These are phyloP conservation scores for Teratosphaeriaceae sp. DNA, from an alignment of 2,329 filamentous ascomycete genomes.

Conservation along the genomic window DNA sequence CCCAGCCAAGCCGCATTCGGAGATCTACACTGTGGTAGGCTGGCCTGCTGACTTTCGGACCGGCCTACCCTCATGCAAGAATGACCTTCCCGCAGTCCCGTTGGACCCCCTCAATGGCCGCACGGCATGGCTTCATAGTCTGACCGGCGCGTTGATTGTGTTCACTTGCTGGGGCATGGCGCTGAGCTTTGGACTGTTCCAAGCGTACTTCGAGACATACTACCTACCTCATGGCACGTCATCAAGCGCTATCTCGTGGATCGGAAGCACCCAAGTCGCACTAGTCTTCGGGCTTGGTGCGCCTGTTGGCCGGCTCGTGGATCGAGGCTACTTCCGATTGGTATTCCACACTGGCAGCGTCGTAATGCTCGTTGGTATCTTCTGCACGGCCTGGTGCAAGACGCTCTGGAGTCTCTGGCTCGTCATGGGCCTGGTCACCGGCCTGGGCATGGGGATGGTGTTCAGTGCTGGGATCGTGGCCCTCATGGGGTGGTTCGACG, in stretches of 20 bases:
- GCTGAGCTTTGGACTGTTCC: slow-evolving; percentile 28
- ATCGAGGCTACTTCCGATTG: slow-evolving; percentile 26
- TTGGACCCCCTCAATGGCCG: slow-evolving; percentile 17
- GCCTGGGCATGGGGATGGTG: slow-evolving; percentile 28
- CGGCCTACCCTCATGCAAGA: neutral
- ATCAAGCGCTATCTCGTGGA: slow-evolving; percentile 28
- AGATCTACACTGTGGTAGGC: neutral
- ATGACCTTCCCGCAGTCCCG: neutral
- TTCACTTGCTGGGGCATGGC: slow-evolving; percentile 28
- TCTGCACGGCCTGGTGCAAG: slow-evolving; percentile 19
- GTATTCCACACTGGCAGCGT: slow-evolving; percentile 27
- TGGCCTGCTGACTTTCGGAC: neutral
- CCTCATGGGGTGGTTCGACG: slow-evolving; percentile 30
- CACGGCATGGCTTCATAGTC: slow-evolving; percentile 20
- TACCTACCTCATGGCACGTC: slow-evolving; percentile 11
- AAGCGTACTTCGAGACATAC: slow-evolving; percentile 26
- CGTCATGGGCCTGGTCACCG: slow-evolving; percentile 29
- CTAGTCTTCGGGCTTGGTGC: slow-evolving; percentile 30
- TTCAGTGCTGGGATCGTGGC: slow-evolving; percentile 27
- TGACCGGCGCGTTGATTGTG: slow-evolving; percentile 16
- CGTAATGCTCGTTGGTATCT: slow-evolving; percentile 22
- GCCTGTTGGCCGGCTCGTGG: slow-evolving; percentile 25
- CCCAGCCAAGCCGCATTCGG: no score
- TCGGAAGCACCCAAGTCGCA: slow-evolving; percentile 30
- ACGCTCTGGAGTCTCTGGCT: slow-evolving; percentile 22